Percentiles rank a stretch among this genome's conserved stretches.
Conservation (phyloP, 495 filamentous ascomycete genomes). For the Haplographium delicatum region DNA sequence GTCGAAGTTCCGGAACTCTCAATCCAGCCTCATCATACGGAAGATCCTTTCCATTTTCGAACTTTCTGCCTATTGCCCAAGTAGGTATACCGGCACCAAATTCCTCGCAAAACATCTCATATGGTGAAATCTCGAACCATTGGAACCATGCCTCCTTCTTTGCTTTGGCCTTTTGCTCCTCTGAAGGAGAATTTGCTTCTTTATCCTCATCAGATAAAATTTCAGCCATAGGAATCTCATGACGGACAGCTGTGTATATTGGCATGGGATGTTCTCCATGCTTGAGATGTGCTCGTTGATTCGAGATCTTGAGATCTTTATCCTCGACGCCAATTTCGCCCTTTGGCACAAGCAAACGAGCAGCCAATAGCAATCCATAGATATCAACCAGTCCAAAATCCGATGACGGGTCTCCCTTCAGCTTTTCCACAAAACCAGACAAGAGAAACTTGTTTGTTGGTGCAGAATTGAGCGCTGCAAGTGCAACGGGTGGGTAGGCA, state of each 20-base stretch:
- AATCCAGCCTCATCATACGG: constrained; percentile 47
- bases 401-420: constrained; percentile 73
- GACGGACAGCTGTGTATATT: constrained; percentile 90
- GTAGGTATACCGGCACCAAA: constrained; percentile 83
- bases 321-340: constrained; percentile 72
- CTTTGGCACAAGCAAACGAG: constrained; percentile 76
- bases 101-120: constrained; percentile 95
- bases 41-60: constrained; percentile 64
- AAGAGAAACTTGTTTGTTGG: constrained; percentile 92
- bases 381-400: constrained; percentile 88
- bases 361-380: constrained; percentile 81
- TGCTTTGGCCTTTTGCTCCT: constrained; percentile 56
- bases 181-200: constrained; percentile 27
- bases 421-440: constrained; percentile 81
- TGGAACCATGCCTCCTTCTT: constrained; percentile 87
- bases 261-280: constrained; percentile 80
- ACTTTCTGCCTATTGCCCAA: constrained; percentile 84
- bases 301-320: constrained; percentile 81
- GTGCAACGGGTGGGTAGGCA: constrained; percentile 80
- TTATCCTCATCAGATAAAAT: constrained; percentile 40
- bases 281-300: constrained; percentile 65
- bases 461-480: constrained; percentile 67
- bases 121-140: constrained; percentile 96
- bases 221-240: constrained; percentile 78
- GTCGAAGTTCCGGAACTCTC: constrained; percentile 71